phyloP scores from a whole-genome alignment of 306 rosid species.

The Dalbergia cultrata region DNA sequence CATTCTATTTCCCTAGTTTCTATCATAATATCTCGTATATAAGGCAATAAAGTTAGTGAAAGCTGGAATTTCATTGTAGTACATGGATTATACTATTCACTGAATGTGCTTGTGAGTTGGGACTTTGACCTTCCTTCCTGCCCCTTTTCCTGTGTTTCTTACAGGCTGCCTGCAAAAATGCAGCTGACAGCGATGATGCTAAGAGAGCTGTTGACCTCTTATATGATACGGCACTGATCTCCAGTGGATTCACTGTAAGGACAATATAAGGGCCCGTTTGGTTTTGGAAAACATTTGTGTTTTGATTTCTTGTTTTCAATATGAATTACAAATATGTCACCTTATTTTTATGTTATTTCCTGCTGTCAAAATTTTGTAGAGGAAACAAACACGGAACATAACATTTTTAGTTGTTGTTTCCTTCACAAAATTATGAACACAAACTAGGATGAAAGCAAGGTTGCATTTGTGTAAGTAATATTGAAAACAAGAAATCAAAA shows the following conservation, averaged over 20 bases:
- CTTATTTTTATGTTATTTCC: no score
- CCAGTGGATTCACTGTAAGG: constrained; percentile 95
- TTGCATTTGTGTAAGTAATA: no score
- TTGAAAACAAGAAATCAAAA: no score
- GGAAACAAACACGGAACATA: no score
- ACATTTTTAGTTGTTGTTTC: no score
- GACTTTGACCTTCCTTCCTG: neutral
- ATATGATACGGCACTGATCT: constrained; percentile 88
- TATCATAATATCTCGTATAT: neutral
- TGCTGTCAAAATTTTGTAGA: no score
- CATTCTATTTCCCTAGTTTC: no score
- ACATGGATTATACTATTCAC: neutral
- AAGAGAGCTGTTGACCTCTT: constrained; percentile 90
- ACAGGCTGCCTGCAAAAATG: constrained; percentile 96
- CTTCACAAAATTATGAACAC: no score
- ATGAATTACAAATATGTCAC: no score
- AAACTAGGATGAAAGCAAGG: no score
- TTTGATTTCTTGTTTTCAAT: no score
- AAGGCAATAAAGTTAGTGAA: neutral
- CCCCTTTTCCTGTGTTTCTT: neutral
- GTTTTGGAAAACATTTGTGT: no score
- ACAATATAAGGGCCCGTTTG: neutral
- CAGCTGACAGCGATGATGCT: constrained; percentile 85
- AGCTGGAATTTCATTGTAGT: neutral
- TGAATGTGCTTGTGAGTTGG: neutral